Base-by-base conservation (phyloP, 1,284 basidiomycete species). In the Malassezia japonica region DNA sequence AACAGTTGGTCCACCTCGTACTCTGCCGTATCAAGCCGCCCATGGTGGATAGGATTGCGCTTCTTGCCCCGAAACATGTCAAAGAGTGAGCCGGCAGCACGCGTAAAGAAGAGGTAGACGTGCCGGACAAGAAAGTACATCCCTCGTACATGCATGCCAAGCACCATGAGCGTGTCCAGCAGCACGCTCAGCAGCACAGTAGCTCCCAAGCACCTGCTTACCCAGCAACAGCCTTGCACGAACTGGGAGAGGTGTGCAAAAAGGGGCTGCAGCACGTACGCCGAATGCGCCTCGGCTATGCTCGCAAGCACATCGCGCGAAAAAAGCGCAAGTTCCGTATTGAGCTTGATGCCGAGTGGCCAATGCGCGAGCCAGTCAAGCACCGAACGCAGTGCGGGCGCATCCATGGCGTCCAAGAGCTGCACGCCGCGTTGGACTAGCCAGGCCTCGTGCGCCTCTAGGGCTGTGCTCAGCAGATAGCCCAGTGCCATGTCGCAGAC, bases 311-410 rank as follows among this genome's bases (percentile, higher is more conserved):
- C 78, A 51, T 82, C 79, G 28, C 83, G 82, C 62, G 89, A 86
- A 66, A 92, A 86, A 16, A 79, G 76, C 60, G 87, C 86, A 15
- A 96, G 79, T 60, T 95, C 87, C 0, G 87, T 88, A 70, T 98
- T 98, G 52, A 98, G 82, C 75, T 98, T 98, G 36, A 98, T 75
- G 1, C 94, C 92, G 0, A 85, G 87, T 0, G 92, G 92, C 91
- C 94, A 98, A 50, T 84, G 82, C 69, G 92, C 85, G 4, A 98
- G 78, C 91, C 91, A 96, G 1, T 78, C 61, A 1, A 94, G 76
- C 0, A 79, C 77, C 16, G 75, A 75, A 38, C 38, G 23, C 8
- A 61, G 12, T 50, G 48, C 50, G 39, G 51, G 23, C 55, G 39
- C 28, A 58, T 43, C n/a, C 13, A 41, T n/a, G 12, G 6, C 18